Evolutionary conservation across 495 filamentous ascomycete genomes (phyloP).

Genomic region (Aspergillus hancockii): DNA sequence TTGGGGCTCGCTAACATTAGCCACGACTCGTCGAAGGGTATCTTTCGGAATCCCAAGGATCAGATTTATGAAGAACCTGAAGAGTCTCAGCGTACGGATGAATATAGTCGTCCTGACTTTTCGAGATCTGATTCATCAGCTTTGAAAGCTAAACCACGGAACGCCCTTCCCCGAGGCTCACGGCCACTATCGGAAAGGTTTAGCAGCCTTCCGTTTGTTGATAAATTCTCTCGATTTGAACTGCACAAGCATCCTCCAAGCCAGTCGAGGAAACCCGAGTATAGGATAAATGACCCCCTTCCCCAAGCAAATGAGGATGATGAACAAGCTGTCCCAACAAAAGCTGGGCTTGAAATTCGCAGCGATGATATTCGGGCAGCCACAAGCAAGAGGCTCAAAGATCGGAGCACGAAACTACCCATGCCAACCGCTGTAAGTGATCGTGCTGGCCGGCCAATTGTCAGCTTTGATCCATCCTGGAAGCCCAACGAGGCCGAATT

Average conservation of each 20-base stretch:
- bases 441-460: slow-evolving; percentile 80
- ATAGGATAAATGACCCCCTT: slow-evolving; percentile 61
- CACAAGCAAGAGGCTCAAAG: slow-evolving; percentile 85
- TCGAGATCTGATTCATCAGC: slow-evolving; percentile 52
- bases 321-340: slow-evolving; percentile 43
- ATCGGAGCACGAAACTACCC: slow-evolving; percentile 81
- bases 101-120: slow-evolving; percentile 35
- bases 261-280: slow-evolving; percentile 72
- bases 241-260: slow-evolving; percentile 76
- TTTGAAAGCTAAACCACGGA: slow-evolving; percentile 52
- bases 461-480: slow-evolving; percentile 87
- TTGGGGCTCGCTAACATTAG: slow-evolving; percentile 37
- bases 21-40: slow-evolving; percentile 42
- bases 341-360: slow-evolving; percentile 78
- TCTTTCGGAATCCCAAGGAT: slow-evolving; percentile 64
- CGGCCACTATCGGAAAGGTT: slow-evolving; percentile 42
- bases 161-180: slow-evolving; percentile 56
- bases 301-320: slow-evolving; percentile 33
- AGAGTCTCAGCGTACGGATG: slow-evolving; percentile 31
- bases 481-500: slow-evolving; percentile 52
- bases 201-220: slow-evolving; percentile 46
- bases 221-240: slow-evolving; percentile 65
- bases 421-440: slow-evolving; percentile 86
- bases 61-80: slow-evolving; percentile 89
- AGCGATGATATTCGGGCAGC: slow-evolving; percentile 83